These are phyloP conservation scores for Didymellaceae sp. DNA, from an alignment of 2,329 filamentous ascomycete genomes.

Conservation along the genomic window DNA sequence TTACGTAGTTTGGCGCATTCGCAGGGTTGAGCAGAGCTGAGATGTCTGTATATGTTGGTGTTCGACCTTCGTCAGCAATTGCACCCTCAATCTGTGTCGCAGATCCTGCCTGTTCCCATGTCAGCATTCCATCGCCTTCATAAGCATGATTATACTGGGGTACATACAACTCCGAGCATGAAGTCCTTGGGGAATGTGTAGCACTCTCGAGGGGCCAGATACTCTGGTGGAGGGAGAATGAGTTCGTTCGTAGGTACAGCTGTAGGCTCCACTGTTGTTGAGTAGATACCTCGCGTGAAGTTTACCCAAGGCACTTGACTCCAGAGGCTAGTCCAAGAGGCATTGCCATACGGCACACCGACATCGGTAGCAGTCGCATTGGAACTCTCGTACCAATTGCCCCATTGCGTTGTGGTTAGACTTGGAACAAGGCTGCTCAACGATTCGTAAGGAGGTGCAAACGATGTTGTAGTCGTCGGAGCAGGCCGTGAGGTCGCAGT, in stretches of 20 bases:
- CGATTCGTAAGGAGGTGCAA: constrained; percentile 45
- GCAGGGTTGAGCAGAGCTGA: constrained; percentile 18
- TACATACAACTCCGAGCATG: constrained; percentile 35
- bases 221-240: constrained; percentile 61
- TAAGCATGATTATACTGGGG: background rate
- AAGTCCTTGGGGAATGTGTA: constrained; percentile 59
- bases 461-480: constrained; percentile 43
- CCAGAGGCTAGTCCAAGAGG: constrained; percentile 51
- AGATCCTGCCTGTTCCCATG: constrained; percentile 24
- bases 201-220: constrained; percentile 58
- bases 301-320: constrained; percentile 42
- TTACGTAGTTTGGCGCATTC: constrained; percentile 30
- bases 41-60: constrained; percentile 31
- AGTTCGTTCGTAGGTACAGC: constrained; percentile 62
- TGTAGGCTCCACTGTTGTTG: constrained; percentile 62
- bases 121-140: background rate
- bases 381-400: constrained; percentile 49
- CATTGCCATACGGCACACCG: constrained; percentile 47
- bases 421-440: constrained; percentile 46
- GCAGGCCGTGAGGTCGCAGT: constrained; percentile 46
- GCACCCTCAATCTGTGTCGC: constrained; percentile 41
- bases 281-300: constrained; percentile 50
- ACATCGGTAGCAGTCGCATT: constrained; percentile 46
- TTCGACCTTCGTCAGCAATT: constrained; percentile 40
- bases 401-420: constrained; percentile 51